Base-by-base conservation (phyloP, 805 yeast species). In the Candida yuanshanica region DNA sequence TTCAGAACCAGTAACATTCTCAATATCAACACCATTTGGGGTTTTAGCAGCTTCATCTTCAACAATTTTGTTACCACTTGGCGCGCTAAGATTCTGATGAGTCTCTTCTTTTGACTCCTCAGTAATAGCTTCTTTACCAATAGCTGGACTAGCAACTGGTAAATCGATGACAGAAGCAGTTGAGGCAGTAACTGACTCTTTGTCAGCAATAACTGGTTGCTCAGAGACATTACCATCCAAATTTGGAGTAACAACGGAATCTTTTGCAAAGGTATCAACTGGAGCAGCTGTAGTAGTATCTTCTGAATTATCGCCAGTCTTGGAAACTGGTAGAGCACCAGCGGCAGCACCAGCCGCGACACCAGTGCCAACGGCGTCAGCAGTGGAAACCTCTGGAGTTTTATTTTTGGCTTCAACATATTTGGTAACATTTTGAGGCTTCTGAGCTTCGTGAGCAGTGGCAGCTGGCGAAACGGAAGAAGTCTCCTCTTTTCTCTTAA, bases 1-100 rank as follows among this genome's bases (percentile, higher is more conserved):
- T 20, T 48, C 51, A 4, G 40, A 27, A 16, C 44, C 50, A 20
- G 49, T 45, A 12, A 45, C 46, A 20, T 46, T 35, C 20, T 41
- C 40, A 21, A 50, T 42, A 16, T 43, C 38, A 16, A 36, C 23
- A 11, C 20, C 43, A 16, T 16, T 8, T 20, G 29, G 13, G 7
- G 5, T 13, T 21, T 8, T 23, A 12, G 29, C 12, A 16, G 37
- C 16, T n/a, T 33, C 11, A 13, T n/a, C 9, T 27, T 27, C 32
- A 12, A n/a, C n/a, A n/a, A n/a, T n/a, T n/a, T n/a, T n/a, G n/a
- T n/a, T n/a, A n/a, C n/a, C n/a, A n/a, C n/a, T n/a, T n/a, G n/a
- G n/a, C n/a, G n/a, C n/a, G n/a, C n/a, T n/a, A n/a, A n/a, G n/a
- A n/a, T n/a, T n/a, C n/a, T n/a, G n/a, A n/a, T n/a, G n/a, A n/a